Evolutionary conservation across 805 yeast genomes (phyloP), one percentile per base, ranked within the genome.

Genomic region (Candida gorgasii): DNA sequence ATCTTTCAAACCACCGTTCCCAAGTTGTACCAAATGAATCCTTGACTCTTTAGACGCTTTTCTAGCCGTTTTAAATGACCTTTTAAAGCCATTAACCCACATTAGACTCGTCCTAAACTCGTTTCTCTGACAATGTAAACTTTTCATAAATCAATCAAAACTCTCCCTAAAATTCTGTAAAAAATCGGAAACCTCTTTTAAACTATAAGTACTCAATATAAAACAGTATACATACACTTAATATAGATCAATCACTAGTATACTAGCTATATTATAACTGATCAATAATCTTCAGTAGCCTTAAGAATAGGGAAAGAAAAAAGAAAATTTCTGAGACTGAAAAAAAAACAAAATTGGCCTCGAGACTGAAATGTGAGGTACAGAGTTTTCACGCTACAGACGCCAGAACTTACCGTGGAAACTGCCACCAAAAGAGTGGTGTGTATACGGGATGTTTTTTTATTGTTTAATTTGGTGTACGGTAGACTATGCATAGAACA

Each of bases 301-400:
- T 34, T 15, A 34, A 11, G 36, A 33, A 20, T 13, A 23, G 37
- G 37, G 28, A 34, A 20, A 23, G 18, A 22, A 34, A 34, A 23
- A 34, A 34, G 37, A 34, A 34, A 34, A 22, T 34, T 34, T 22
- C 28, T 34, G 37, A 23, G 37, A 20, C 27, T 20, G 28, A 34
- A 23, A 34, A 34, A 22, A 34, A 34, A 20, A 34, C 35, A 31
- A 31, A 31, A 31, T 31, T 18, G 35, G 28, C 12, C 18, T 31
- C 35, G 35, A 31, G 35, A 31, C 35, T 31, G 35, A 31, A 31
- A 31, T 27, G 17, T 31, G 35, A 31, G 35, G 35, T 31, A 31
- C 31, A n/a, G n/a, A n/a, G n/a, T n/a, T n/a, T n/a, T n/a, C n/a
- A n/a, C n/a, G n/a, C n/a, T n/a, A n/a, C n/a, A n/a, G n/a, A n/a